Evolutionary conservation across 1,284 basidiomycete species (phyloP), one percentile per base, ranked within the genome.

Genomic region (Austropuccinia psidii): DNA sequence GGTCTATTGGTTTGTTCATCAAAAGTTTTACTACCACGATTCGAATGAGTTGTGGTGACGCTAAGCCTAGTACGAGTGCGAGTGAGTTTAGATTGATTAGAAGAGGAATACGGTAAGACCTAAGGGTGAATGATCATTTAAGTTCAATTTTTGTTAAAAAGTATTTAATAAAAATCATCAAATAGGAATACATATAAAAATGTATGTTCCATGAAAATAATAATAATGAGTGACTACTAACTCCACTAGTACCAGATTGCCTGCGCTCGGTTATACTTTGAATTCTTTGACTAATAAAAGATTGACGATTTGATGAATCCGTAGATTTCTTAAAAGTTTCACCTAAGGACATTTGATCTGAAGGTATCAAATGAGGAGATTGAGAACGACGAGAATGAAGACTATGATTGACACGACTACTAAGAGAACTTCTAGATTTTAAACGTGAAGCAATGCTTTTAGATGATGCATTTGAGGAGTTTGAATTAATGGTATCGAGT

Each of bases 401-500:
- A 47, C 61, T 64, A 27, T 45, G 45, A n/a, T 64, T 45, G 43
- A 64, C 49, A 13, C 61, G 61, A 33, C 61, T 64, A 31, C 61
- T 64, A 27, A 64, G n/a, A 1, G 61, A 64, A 33, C 31, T 19
- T 31, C 61, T 47, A 35, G 39, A 41, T 29, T 64, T 64, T 24
- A 64, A 45, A 4, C 61, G 41, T n/a, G 61, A 64, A 19, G 49
- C 61, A 43, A 64, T 64, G 29, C 61, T 64, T 6, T 24, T 0
- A n/a, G n/a, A 43, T 15, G 27, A 33, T 17, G 61, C 17, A 31
- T 4, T 19, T 43, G 43, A 31, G 1, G 41, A 41, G 27, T 31
- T 31, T 17, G 61, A n/a, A n/a, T n/a, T n/a, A n/a, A n/a, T n/a
- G n/a, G n/a, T n/a, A n/a, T n/a, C n/a, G n/a, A n/a, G n/a, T n/a